Base-by-base conservation (phyloP, 1,284 basidiomycete genomes). In the Trichosporon inkin region DNA sequence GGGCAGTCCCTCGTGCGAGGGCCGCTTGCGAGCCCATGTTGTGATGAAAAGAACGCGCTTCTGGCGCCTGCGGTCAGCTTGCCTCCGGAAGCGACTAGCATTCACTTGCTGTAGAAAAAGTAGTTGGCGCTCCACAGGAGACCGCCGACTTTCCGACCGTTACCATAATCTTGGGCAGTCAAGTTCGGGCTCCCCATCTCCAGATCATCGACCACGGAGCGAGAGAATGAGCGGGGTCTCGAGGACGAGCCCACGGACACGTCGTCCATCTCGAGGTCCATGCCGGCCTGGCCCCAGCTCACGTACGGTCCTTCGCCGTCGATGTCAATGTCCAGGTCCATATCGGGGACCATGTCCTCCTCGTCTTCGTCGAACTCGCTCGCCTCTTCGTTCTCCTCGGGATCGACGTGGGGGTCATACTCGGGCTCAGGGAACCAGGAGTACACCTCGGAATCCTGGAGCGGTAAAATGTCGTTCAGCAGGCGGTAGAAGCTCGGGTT, bases 41-140 rank as follows among this genome's bases (percentile, higher is more conserved):
- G 91, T 90, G 62, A 97, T 85, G 77, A 96, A 98, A 54, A 99
- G 78, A 69, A 99, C 87, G 19, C 95, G 86, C 81, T 96, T 98
- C 79, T 87, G 80, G 75, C 75, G 74, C 56, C 77, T 77, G 53
- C 28, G 17, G 34, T 52, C n/a, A n/a, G 56, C 51, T 28, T 40
- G 55, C 13, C 13, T 17, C 5, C n/a, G 20, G 5, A 16, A 14
- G 13, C 11, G 35, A 3, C 20, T 3, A 0, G 7, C 24, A 80
- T 78, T 70, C 92, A 95, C 73, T 88, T 85, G 81, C 94, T 96
- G 74, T 94, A 83, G 82, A 99, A 96, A 81, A 99, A 97, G 85
- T 92, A 96, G 75, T 97, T 92, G 14, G 91, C 93, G 36, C 90
- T 92, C 95, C 94, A 98, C 6, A 98, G 82, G 60, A 98, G 81